Conservation (phyloP, 2,329 filamentous ascomycete genomes). For the Venturia nashicola region DNA sequence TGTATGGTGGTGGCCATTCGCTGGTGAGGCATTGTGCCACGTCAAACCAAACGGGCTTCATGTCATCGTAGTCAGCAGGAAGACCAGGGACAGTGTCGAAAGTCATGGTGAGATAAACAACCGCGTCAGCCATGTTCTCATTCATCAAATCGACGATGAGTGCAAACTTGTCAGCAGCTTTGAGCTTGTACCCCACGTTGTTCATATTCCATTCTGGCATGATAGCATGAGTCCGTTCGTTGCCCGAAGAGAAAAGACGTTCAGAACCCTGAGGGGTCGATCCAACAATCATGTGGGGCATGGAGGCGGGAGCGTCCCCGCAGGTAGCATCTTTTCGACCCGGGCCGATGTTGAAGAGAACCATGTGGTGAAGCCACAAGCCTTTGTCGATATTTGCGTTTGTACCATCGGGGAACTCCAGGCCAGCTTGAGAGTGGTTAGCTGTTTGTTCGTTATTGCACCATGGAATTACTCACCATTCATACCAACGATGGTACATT, state of each 20-base stretch:
- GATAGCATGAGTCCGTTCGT: conserved; percentile 8
- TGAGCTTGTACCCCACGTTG: conserved; percentile 5
- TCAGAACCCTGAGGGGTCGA: background rate
- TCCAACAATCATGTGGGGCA: conserved; percentile 9
- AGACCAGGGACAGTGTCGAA: conserved; percentile 7
- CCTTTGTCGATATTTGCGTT: conserved; percentile 4
- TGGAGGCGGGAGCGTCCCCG: background rate
- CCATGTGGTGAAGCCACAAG: background rate
- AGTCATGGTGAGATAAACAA: conserved; percentile 10
- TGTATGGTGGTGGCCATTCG: conserved; percentile 4
- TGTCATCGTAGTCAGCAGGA: conserved; percentile 7
- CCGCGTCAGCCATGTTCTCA: conserved; percentile 5
- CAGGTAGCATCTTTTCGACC: conserved; percentile 9
- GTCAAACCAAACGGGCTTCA: conserved; percentile 10
- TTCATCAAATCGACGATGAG: conserved; percentile 11
- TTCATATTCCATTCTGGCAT: conserved; percentile 5
- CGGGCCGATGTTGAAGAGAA: conserved; percentile 7
- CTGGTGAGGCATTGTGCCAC: conserved; percentile 7
- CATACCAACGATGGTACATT: conserved; percentile 7
- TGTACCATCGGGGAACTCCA: conserved; percentile 7
- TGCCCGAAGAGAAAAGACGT: conserved; percentile 8
- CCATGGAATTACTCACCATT: background rate
- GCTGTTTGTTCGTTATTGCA: background rate
- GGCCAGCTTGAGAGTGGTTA: background rate
- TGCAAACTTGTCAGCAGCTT: conserved; percentile 7